Percentiles rank a stretch among this genome's conserved stretches.
phyloP scores from a whole-genome alignment of 108 stramenopile species.

The Fragilariopsis cylindrus region DNA sequence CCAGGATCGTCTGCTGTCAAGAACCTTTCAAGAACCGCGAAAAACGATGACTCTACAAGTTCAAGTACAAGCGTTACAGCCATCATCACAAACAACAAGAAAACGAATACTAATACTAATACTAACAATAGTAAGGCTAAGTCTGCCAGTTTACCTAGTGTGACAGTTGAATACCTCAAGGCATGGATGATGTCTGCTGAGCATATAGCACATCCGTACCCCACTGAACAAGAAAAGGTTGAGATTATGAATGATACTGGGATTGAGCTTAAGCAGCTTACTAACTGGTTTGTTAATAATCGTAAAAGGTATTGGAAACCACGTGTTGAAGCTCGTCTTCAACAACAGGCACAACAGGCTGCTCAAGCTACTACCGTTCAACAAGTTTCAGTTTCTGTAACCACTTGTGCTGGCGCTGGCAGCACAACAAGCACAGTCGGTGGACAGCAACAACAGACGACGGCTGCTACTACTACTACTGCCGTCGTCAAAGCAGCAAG shows the following conservation, averaged over 20 bases:
- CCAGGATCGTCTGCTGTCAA: no score
- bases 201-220: slow-evolving; percentile 91
- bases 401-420: slow-evolving; percentile 16
- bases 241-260: slow-evolving; percentile 86
- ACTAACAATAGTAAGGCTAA: slow-evolving; percentile 34
- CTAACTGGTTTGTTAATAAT: slow-evolving; percentile 95
- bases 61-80: background rate
- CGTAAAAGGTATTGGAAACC: slow-evolving; percentile 91
- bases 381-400: slow-evolving; percentile 10
- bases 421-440: background rate
- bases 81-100: no score
- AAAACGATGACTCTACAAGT: slow-evolving; percentile 6
- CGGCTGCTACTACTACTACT: background rate
- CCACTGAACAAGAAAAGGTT: slow-evolving; percentile 92
- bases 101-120: no score
- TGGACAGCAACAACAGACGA: slow-evolving; percentile 6
- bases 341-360: slow-evolving; percentile 45
- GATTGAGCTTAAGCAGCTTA: slow-evolving; percentile 89
- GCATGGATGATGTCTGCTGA: slow-evolving; percentile 91
- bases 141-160: slow-evolving; percentile 63
- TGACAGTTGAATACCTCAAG: slow-evolving; percentile 90
- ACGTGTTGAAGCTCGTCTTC: slow-evolving; percentile 73
- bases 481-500: background rate
- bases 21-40: background rate
- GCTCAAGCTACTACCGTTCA: slow-evolving; percentile 30